phyloP scores from a whole-genome alignment of 2,329 filamentous ascomycete genomes.

The Ascochyta clinopodiicola region DNA sequence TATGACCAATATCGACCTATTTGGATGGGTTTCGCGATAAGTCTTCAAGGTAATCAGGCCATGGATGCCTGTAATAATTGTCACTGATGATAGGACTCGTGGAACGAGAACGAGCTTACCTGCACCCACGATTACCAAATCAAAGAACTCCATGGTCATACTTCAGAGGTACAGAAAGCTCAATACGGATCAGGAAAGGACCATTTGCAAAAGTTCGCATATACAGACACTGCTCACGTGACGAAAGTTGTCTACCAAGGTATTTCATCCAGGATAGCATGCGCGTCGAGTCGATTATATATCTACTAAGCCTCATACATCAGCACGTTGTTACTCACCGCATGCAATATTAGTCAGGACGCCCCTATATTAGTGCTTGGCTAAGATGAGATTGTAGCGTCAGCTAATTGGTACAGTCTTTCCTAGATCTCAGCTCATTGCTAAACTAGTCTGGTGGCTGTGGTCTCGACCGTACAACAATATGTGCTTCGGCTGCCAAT shows the following conservation, averaged over 20 bases:
- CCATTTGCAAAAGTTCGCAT: neutral
- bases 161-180: neutral
- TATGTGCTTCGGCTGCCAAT: neutral
- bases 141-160: slow-evolving; percentile 14
- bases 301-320: neutral
- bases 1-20: slow-evolving; percentile 52
- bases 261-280: too few species aligned
- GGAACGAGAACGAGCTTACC: slow-evolving; percentile 18
- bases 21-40: slow-evolving; percentile 53
- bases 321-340: neutral
- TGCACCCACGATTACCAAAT: slow-evolving; percentile 40
- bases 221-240: neutral
- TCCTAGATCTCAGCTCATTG: neutral
- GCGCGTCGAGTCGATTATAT: neutral
- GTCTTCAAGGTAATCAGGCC: slow-evolving; percentile 55
- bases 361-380: slow-evolving; percentile 1
- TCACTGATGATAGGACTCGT: neutral
- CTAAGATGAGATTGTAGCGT: neutral
- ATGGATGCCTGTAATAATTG: slow-evolving; percentile 36
- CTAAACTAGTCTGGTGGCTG: slow-evolving; percentile 2
- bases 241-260: neutral
- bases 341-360: neutral
- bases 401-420: neutral
- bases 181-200: neutral
- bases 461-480: neutral